Evolutionary conservation across 371 early-diverging fungal genomes (phyloP).

Genomic region (Nematocida homosporus): DNA sequence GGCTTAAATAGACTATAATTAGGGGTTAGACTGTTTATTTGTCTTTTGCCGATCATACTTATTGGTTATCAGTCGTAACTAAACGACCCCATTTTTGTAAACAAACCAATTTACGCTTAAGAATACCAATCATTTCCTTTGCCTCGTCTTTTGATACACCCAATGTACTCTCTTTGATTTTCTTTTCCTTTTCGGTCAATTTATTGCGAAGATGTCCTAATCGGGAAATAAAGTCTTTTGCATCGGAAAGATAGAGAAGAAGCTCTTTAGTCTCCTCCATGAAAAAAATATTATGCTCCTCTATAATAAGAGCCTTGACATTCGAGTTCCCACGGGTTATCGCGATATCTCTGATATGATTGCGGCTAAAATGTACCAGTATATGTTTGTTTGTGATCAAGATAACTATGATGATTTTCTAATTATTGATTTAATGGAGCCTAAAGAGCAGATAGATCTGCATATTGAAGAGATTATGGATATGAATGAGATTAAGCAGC

Average conservation of each 20-base stretch:
- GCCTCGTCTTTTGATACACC: constrained; percentile 21
- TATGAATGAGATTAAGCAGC: constrained; percentile 45
- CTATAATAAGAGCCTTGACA: constrained; percentile 38
- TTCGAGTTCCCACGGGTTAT: constrained; percentile 35
- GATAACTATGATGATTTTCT: constrained; percentile 26
- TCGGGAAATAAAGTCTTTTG: background rate
- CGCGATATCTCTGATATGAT: constrained; percentile 38
- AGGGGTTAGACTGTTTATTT: constrained; percentile 3
- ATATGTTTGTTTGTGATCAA: constrained; percentile 43
- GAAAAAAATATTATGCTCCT: constrained; percentile 46
- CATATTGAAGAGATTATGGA: constrained; percentile 54
- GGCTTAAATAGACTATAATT: constrained; percentile 18
- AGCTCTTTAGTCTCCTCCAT: constrained; percentile 53
- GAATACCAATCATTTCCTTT: constrained; percentile 24
- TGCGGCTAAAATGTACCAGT: constrained; percentile 49
- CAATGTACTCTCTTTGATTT: constrained; percentile 20
- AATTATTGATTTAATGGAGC: constrained; percentile 53
- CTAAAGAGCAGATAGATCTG: constrained; percentile 33
- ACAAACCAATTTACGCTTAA: constrained; percentile 21
- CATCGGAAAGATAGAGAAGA: background rate
- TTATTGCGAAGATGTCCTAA: constrained; percentile 24
- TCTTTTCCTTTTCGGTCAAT: constrained; percentile 5
- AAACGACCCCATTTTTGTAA: constrained; percentile 21
- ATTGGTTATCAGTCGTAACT: constrained; percentile 31
- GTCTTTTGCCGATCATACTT: background rate